phyloP scores from a whole-genome alignment of 2,329 filamentous ascomycete genomes.

The Penicillium brasilianum region DNA sequence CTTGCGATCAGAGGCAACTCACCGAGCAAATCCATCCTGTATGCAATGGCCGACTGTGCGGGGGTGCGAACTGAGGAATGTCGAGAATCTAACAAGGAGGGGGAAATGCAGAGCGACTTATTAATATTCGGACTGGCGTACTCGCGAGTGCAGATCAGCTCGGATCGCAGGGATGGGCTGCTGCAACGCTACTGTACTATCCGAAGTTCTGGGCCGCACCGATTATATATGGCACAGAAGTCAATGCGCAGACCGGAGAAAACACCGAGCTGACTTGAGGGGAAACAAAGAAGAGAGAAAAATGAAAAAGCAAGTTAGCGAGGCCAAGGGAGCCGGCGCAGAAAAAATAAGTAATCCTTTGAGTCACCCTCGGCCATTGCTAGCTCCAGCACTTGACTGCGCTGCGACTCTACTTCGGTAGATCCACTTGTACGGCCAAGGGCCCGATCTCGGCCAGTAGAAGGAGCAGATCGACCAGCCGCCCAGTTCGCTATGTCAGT shows the following conservation, averaged over 20 bases:
- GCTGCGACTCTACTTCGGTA: conserved; percentile 13
- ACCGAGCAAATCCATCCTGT: conserved; percentile 26
- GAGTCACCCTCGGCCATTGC: conserved; percentile 20
- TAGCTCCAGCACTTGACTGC: conserved; percentile 3
- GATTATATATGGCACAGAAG: not conserved
- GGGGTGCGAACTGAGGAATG: not conserved
- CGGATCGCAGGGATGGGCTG: conserved; percentile 20
- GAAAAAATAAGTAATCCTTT: conserved; percentile 9
- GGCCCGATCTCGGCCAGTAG: conserved; percentile 26
- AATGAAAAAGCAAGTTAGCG: not conserved
- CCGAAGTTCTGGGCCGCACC: conserved; percentile 8
- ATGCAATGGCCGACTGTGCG: conserved; percentile 6
- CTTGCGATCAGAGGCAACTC: not conserved
- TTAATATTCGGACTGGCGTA: conserved; percentile 4
- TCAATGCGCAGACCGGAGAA: conserved; percentile 1
- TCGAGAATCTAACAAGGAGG: not conserved
- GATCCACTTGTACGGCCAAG: conserved; percentile 16
- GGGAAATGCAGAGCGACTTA: not conserved
- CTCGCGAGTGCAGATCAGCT: conserved; percentile 17
- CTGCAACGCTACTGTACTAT: conserved; percentile 2
- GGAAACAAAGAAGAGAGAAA: not conserved
- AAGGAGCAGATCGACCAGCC: conserved; percentile 9
- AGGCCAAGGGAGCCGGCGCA: conserved; percentile 4
- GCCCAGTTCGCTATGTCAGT: not conserved
- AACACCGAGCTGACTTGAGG: conserved; percentile 3